Evolutionary conservation across 495 filamentous ascomycete species (phyloP), one percentile per base, ranked within the genome.

Genomic region (Cladorrhinum samala): DNA sequence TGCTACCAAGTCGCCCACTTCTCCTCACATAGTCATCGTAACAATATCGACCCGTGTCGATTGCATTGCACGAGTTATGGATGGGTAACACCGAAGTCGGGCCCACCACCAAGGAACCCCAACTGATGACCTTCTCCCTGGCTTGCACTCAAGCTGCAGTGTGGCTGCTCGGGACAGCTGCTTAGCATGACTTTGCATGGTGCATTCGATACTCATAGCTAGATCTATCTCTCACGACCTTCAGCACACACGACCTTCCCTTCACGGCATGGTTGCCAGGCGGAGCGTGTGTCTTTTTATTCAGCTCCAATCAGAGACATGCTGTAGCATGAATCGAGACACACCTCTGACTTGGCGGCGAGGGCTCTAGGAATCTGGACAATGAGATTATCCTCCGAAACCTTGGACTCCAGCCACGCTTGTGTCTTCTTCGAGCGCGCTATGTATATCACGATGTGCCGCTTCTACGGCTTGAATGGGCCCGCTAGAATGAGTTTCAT

Each of bases 1-100:
- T n/a, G 13, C 11, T 24, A 54, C 38, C 57, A 21, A 55, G 44
- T 39, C 49, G 11, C 27, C 46, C 27, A 37, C 50, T 21, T 45
- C 20, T 33, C 46, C 38, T 46, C 55, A 51, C 46, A 49, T 48
- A 18, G 44, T 47, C 54, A 56, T 60, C 63, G 59, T 59, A 48
- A 58, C 58, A 66, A 61, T 66, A 63, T 66, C 63, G 27, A 53
- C 50, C 63, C 60, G 63, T 45, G 54, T 41, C 47, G 51, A 45
- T 46, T 59, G 60, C 63, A 66, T 62, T 18, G 53, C 44, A 45
- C 45, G 33, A 46, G 44, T 5, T 40, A 33, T 30, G 42, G 53
- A 41, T 46, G 50, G 52, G 47, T 46, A 36, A 53, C 52, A 52
- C 41, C 23, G 46, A 33, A 23, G 47, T 44, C 33, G 50, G 36